Conservation (phyloP, 2,329 filamentous ascomycete species). For the Arthrobotrys megalospora region DNA sequence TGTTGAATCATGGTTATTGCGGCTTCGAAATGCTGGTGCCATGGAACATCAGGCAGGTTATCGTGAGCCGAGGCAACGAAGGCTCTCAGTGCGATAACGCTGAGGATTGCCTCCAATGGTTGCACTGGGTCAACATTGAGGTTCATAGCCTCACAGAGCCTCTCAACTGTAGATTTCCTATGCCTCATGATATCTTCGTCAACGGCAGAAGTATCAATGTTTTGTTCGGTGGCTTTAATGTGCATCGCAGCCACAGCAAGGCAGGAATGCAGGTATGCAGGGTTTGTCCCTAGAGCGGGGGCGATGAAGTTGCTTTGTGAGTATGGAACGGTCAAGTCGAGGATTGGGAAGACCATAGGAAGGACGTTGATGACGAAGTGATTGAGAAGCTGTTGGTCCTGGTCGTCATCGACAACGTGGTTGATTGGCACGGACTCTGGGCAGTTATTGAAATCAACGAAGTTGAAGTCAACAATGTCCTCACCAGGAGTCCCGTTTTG, state of each 20-base stretch:
- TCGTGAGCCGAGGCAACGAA: constrained; percentile 90
- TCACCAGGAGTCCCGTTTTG: constrained; percentile 57
- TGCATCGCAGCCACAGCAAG: constrained; percentile 93
- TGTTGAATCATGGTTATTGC: constrained; percentile 87
- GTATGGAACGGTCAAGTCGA: constrained; percentile 90
- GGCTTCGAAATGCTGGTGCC: constrained; percentile 97
- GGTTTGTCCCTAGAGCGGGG: constrained; percentile 90
- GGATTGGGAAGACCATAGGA: constrained; percentile 89
- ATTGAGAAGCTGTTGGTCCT: constrained; percentile 86
- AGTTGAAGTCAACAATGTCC: constrained; percentile 61
- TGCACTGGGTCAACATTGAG: constrained; percentile 85
- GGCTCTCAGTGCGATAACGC: constrained; percentile 94
- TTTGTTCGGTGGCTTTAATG: constrained; percentile 80
- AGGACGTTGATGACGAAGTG: constrained; percentile 92
- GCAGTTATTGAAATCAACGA: constrained; percentile 56
- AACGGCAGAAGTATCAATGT: constrained; percentile 73
- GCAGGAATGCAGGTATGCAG: constrained; percentile 94
- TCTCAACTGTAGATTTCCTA: constrained; percentile 87
- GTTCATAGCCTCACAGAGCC: constrained; percentile 85
- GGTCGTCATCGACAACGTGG: constrained; percentile 77
- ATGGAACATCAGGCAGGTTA: constrained; percentile 88
- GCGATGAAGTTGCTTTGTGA: constrained; percentile 87
- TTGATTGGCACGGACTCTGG: constrained; percentile 58
- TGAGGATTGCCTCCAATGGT: constrained; percentile 91
- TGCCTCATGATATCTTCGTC: constrained; percentile 94